Evolutionary conservation across 2,329 filamentous ascomycete species (phyloP).

Genomic region (Aspergillus viridinutans): DNA sequence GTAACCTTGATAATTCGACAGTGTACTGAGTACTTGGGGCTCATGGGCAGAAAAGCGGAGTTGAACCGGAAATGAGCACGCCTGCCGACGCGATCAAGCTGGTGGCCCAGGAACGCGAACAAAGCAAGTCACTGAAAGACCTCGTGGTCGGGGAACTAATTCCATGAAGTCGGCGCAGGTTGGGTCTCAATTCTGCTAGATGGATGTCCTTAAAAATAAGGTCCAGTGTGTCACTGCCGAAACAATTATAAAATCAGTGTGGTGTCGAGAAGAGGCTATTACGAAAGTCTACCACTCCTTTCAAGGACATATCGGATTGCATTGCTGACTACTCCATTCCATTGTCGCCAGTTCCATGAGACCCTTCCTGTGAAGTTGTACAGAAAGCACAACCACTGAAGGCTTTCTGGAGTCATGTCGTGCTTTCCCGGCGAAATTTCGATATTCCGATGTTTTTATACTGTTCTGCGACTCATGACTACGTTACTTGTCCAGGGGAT

Average conservation of each 20-base stretch:
- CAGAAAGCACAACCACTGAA: background rate
- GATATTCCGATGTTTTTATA: background rate
- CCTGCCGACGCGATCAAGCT: slow-evolving; percentile 12
- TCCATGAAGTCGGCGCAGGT: background rate
- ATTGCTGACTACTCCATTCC: background rate
- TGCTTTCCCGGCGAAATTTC: background rate
- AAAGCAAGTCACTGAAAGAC: slow-evolving; percentile 4
- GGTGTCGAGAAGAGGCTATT: background rate
- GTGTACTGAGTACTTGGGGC: background rate
- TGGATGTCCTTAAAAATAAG: background rate
- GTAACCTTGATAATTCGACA: background rate
- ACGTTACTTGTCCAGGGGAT: background rate
- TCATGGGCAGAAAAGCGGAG: background rate
- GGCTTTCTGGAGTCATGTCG: background rate
- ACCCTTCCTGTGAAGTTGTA: background rate
- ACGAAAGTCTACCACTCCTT: background rate
- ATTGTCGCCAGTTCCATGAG: background rate
- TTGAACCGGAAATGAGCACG: background rate
- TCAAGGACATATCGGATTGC: background rate
- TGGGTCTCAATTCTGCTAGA: background rate
- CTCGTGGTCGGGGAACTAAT: slow-evolving; percentile 3
- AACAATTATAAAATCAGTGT: background rate
- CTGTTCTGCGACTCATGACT: background rate
- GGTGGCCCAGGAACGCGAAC: slow-evolving; percentile 6
- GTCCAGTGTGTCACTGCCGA: background rate